Conservation (phyloP, 2,329 filamentous ascomycete species). For the Cladophialophora immunda region DNA sequence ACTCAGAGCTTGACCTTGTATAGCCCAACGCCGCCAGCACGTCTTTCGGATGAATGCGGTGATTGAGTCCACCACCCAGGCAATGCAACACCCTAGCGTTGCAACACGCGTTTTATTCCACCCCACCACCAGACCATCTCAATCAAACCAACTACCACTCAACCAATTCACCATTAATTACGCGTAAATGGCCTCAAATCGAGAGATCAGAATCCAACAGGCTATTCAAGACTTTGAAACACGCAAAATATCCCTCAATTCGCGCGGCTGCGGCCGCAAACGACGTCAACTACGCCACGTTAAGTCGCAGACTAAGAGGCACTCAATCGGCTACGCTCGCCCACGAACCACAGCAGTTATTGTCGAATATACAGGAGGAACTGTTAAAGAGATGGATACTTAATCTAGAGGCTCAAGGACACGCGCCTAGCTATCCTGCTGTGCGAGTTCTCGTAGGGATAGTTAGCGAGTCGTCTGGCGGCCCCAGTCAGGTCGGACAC, state of each 20-base stretch:
- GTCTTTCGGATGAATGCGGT: not conserved
- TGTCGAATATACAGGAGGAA: conserved; percentile 22
- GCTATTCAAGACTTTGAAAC: not conserved
- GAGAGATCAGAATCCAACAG: conserved; percentile 10
- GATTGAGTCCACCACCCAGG: conserved; percentile 1
- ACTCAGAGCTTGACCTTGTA: not conserved
- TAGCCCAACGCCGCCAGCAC: not conserved
- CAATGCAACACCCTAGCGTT: not conserved
- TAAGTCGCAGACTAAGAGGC: conserved; percentile 17
- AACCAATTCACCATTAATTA: not conserved
- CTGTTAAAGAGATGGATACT: conserved; percentile 29
- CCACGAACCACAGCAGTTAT: conserved; percentile 22
- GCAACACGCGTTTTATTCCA: conserved; percentile 5
- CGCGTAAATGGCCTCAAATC: conserved; percentile 8
- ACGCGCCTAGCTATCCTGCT: conserved; percentile 21
- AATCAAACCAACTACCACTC: not conserved
- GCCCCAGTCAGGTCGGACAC: conserved; percentile 20
- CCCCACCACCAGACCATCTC: not conserved
- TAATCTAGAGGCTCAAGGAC: conserved; percentile 23
- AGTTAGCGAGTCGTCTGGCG: conserved; percentile 5
- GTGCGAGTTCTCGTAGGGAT: conserved; percentile 24
- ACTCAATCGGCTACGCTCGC: not conserved
- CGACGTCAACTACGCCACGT: conserved; percentile 10
- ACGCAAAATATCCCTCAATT: conserved; percentile 15
- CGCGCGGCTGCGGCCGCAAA: conserved; percentile 18